Evolutionary conservation across 1,139 yeast species (phyloP), one percentile per base, ranked within the genome.

Genomic region (Diutina neorugosa): DNA sequence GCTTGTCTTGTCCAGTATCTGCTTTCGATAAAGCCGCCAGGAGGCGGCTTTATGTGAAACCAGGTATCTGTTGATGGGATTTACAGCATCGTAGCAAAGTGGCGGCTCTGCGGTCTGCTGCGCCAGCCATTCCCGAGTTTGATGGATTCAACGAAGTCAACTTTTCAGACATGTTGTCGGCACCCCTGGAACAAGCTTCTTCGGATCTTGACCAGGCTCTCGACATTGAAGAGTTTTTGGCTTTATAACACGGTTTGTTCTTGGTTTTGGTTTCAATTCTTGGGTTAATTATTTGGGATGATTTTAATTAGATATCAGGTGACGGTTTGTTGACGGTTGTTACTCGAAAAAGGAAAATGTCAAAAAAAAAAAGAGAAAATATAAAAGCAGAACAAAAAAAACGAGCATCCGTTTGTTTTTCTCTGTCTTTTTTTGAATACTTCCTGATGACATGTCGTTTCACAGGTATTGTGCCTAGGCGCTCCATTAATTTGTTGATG

Each of bases 41-140:
- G 51, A 56, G 55, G 56, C 68, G 63, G 63, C 65, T 64, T 63
- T 65, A 63, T 63, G 63, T 63, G 60, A 56, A 57, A 50, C 40
- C 25, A 25, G 25, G 25, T 47, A 53, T 60, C 61, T 57, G 52
- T 19, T 40, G 42, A 37, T 43, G 47, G 56, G 62, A 68, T 68
- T 68, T 59, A 67, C 55, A 69, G 74, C 74, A 70, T 70, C 55
- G 74, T 67, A 67, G 74, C 60, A 66, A 65, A 68, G 25, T 62
- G 56, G 19, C 3, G 16, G 20, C 25, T 51, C 53, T 51, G 44
- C 63, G 74, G 74, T 70, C 73, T 60, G 74, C 74, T 69, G 74
- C 74, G 68, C 74, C 74, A 68, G 62, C 65, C 70, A 65, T 65
- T 57, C 66, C 66, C 56, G 71, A 64, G 44, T 57, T 57, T 55